phyloP scores from a whole-genome alignment of 495 filamentous ascomycete genomes.

The Hyaloscypha hepaticicola region DNA sequence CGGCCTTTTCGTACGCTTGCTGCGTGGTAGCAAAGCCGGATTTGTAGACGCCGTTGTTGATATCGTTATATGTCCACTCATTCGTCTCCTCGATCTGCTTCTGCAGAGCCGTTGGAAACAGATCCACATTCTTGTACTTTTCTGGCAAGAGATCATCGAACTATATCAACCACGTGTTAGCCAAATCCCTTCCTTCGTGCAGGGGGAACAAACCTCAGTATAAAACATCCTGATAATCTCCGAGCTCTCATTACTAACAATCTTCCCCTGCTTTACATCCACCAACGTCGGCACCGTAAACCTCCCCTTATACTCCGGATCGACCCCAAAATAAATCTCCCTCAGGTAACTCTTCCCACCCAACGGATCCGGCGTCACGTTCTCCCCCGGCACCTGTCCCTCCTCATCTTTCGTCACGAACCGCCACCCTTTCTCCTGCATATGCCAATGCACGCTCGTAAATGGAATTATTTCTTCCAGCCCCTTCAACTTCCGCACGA shows the following conservation, averaged over 20 bases:
- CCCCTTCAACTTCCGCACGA: slow-evolving; percentile 77
- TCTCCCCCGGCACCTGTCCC: slow-evolving; percentile 49
- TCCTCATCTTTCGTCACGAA: slow-evolving; percentile 64
- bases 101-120: slow-evolving; percentile 61
- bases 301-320: slow-evolving; percentile 67
- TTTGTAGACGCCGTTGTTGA: slow-evolving; percentile 51
- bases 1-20: slow-evolving; percentile 71
- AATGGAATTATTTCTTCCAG: slow-evolving; percentile 70
- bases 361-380: slow-evolving; percentile 58
- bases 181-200: not conserved
- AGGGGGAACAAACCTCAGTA: slow-evolving; percentile 33
- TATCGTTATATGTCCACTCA: slow-evolving; percentile 70
- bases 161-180: slow-evolving; percentile 26
- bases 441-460: slow-evolving; percentile 66
- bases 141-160: slow-evolving; percentile 71
- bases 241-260: slow-evolving; percentile 83
- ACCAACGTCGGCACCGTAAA: slow-evolving; percentile 81
- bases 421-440: slow-evolving; percentile 72
- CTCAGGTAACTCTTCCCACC: slow-evolving; percentile 62
- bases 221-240: slow-evolving; percentile 78
- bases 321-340: slow-evolving; percentile 70
- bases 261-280: slow-evolving; percentile 68
- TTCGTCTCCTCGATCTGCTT: slow-evolving; percentile 71
- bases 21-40: slow-evolving; percentile 57
- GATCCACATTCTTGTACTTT: slow-evolving; percentile 57